phyloP scores from a whole-genome alignment of 139 green algal species.

The Edaphochlamys debaryana region DNA sequence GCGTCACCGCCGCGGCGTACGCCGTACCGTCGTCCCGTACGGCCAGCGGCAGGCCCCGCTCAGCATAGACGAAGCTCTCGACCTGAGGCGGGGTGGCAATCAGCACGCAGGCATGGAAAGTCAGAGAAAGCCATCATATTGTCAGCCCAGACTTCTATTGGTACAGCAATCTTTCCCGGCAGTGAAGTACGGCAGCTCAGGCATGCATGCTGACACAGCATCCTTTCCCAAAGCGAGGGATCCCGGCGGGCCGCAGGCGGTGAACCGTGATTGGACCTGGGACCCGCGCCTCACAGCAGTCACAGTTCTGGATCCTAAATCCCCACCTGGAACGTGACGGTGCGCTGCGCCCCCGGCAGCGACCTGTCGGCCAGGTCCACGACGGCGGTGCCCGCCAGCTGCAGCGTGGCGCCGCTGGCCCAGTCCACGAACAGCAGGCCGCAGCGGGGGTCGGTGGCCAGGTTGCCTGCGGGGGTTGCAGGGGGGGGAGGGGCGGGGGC shows the following conservation, averaged over 20 bases:
- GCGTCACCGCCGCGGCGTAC: neutral
- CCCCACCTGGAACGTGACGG: conserved; percentile 22
- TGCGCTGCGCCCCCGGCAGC: conserved; percentile 44
- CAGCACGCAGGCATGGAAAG: too few relatives aligned
- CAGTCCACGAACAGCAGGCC: conserved; percentile 54
- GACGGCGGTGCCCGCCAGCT: conserved; percentile 21
- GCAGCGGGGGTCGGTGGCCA: conserved; percentile 15
- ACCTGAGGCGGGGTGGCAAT: too few relatives aligned
- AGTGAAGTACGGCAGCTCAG: too few relatives aligned
- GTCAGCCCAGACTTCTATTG: too few relatives aligned
- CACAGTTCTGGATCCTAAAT: too few relatives aligned
- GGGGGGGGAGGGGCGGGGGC: neutral
- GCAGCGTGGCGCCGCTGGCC: conserved; percentile 35
- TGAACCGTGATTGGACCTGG: too few relatives aligned
- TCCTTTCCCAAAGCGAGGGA: too few relatives aligned
- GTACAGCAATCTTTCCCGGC: too few relatives aligned
- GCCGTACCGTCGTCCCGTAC: neutral
- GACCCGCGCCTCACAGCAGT: too few relatives aligned
- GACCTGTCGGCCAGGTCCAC: conserved; percentile 9
- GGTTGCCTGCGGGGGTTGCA: conserved; percentile 22
- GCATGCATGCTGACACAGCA: too few relatives aligned
- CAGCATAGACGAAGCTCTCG: neutral
- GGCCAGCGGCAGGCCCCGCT: neutral
- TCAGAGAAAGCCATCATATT: too few relatives aligned
- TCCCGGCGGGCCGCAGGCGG: too few relatives aligned